A percentile compares a stretch with the other conserved stretches of the same genome.
These are phyloP conservation scores for Metschnikowia bowlesiae DNA, from an alignment of 805 yeast genomes.

Conservation along the genomic window DNA sequence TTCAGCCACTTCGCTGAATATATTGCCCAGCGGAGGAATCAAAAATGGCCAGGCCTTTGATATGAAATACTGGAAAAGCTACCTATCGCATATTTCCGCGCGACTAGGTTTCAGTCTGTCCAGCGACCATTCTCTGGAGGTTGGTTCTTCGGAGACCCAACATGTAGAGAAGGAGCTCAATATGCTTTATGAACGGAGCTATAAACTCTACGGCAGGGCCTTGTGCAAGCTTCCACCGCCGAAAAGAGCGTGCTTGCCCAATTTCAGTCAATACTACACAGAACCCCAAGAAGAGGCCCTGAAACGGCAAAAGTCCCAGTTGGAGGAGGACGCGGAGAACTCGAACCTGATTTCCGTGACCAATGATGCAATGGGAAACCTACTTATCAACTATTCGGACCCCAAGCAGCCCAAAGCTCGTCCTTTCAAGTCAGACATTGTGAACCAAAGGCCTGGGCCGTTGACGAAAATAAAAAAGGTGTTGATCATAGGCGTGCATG, in stretches of 20 bases:
- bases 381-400: slow-evolving; percentile 27
- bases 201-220: slow-evolving; percentile 35
- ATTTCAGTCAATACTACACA: slow-evolving; percentile 24
- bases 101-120: slow-evolving; percentile 33
- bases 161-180: slow-evolving; percentile 13
- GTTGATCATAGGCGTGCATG: slow-evolving; percentile 89
- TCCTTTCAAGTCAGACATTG: slow-evolving; percentile 16
- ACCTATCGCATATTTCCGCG: slow-evolving; percentile 30
- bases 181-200: slow-evolving; percentile 32
- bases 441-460: slow-evolving; percentile 26
- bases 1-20: slow-evolving; percentile 16
- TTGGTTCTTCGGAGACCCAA: not conserved
- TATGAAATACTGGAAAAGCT: slow-evolving; percentile 33
- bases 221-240: slow-evolving; percentile 32
- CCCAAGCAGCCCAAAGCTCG: not conserved
- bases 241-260: slow-evolving; percentile 35
- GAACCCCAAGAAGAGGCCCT: not conserved
- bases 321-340: slow-evolving; percentile 26
- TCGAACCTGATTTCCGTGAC: slow-evolving; percentile 34
- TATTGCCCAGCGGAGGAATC: slow-evolving; percentile 22
- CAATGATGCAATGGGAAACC: slow-evolving; percentile 39
- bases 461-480: slow-evolving; percentile 49
- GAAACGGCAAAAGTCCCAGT: slow-evolving; percentile 20
- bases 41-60: slow-evolving; percentile 21
- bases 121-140: not conserved